Percentiles rank a stretch among this genome's conserved stretches.
phyloP scores from a whole-genome alignment of 257 asterid species.

The Solanum etuberosum region DNA sequence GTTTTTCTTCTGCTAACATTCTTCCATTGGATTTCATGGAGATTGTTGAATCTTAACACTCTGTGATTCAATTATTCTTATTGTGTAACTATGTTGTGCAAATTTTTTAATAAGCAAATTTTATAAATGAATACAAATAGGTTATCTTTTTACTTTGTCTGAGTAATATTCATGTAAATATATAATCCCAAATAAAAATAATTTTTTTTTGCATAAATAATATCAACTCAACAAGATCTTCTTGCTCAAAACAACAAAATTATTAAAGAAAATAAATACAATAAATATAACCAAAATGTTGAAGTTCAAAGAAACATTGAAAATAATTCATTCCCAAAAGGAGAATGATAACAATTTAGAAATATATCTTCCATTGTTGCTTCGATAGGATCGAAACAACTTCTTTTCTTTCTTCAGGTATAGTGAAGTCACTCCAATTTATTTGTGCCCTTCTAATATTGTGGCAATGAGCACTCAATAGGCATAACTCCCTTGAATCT shows the following conservation, averaged over 20 bases:
- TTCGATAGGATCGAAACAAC: not conserved
- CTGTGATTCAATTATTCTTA: not conserved
- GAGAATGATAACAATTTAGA: not conserved
- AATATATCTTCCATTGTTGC: not conserved
- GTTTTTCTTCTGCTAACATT: too few relatives aligned
- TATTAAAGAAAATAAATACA: not conserved
- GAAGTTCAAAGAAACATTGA: not conserved
- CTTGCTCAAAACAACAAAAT: not conserved
- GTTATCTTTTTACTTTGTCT: too few relatives aligned
- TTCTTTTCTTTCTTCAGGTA: not conserved
- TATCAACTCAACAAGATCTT: not conserved
- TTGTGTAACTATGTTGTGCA: not conserved
- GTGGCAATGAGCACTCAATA: constrained; percentile 40
- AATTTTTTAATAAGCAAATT: too few relatives aligned
- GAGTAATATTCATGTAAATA: not conserved
- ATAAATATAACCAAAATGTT: not conserved
- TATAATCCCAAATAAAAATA: not conserved
- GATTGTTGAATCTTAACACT: too few relatives aligned
- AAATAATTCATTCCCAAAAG: not conserved
- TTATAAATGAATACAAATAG: not conserved
- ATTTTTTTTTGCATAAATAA: not conserved
- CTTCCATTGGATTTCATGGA: too few relatives aligned
- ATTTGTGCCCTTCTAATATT: constrained; percentile 1
- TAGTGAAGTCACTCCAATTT: not conserved
- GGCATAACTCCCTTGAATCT: constrained; percentile 37